Evolutionary conservation across 2,329 filamentous ascomycete species (phyloP).

Genomic region (Paecilomyces sp.): DNA sequence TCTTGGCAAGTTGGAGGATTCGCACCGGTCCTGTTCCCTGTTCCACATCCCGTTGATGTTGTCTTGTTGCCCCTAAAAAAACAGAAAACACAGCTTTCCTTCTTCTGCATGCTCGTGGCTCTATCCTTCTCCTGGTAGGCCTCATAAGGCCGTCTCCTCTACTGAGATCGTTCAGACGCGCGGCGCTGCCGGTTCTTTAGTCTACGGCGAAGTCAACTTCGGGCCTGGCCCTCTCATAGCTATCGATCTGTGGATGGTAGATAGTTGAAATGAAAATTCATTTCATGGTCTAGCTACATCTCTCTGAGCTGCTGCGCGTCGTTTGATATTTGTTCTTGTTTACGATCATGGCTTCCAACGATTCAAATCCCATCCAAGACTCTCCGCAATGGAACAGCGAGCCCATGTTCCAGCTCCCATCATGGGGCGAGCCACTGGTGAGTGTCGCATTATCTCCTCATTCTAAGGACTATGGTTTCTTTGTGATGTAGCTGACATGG

Average conservation of each 20-base stretch:
- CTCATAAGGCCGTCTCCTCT: not conserved
- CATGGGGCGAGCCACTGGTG: conserved; percentile 6
- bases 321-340: not conserved
- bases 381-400: conserved; percentile 5
- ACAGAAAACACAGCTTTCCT: not conserved
- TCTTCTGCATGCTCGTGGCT: not conserved
- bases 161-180: not conserved
- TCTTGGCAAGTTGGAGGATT: not conserved
- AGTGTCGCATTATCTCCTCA: not conserved
- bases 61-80: not conserved
- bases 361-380: not conserved
- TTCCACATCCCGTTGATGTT: not conserved
- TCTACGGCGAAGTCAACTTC: not conserved
- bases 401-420: conserved; percentile 4
- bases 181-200: not conserved
- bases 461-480: not conserved
- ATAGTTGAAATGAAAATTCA: not conserved
- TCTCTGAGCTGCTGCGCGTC: not conserved
- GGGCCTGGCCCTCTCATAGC: not conserved
- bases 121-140: not conserved
- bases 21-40: not conserved
- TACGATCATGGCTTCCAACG: not conserved
- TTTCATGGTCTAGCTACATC: not conserved
- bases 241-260: not conserved
- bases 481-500: not conserved